Conservation (phyloP, 306 rosid genomes). For the Acacia melanoxylon region DNA sequence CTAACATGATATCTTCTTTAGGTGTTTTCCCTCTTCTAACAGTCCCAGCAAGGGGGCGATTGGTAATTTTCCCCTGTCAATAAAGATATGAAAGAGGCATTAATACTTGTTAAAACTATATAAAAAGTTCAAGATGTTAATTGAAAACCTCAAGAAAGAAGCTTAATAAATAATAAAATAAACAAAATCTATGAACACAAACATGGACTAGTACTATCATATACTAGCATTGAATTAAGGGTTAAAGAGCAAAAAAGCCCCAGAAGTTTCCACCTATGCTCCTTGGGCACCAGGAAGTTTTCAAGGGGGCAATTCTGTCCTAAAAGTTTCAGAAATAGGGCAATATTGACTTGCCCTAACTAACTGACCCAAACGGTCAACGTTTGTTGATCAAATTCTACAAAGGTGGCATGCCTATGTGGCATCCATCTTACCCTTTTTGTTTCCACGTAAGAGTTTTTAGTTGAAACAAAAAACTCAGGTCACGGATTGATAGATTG, state of each 20-base stretch:
- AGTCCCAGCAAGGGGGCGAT: slow-evolving; percentile 98
- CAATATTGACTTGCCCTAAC: no score
- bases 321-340: no score
- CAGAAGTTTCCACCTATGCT: no score
- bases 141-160: not conserved
- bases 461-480: no score
- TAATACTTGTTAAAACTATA: slow-evolving; percentile 21
- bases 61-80: slow-evolving; percentile 68
- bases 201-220: slow-evolving; percentile 17
- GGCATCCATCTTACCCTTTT: no score
- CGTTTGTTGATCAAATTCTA: no score
- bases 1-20: slow-evolving; percentile 78
- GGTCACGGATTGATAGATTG: slow-evolving; percentile 38
- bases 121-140: not conserved
- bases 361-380: no score
- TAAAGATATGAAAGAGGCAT: slow-evolving; percentile 30
- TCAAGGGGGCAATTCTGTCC: no score
- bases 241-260: no score
- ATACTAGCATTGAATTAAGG: not conserved
- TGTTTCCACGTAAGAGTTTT: no score
- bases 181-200: not conserved
- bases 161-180: not conserved
- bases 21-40: slow-evolving; percentile 89
- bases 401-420: no score
- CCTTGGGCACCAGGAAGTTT: no score